Conservation (phyloP, 148 eudicot species). For the Linanthus parryae region DNA sequence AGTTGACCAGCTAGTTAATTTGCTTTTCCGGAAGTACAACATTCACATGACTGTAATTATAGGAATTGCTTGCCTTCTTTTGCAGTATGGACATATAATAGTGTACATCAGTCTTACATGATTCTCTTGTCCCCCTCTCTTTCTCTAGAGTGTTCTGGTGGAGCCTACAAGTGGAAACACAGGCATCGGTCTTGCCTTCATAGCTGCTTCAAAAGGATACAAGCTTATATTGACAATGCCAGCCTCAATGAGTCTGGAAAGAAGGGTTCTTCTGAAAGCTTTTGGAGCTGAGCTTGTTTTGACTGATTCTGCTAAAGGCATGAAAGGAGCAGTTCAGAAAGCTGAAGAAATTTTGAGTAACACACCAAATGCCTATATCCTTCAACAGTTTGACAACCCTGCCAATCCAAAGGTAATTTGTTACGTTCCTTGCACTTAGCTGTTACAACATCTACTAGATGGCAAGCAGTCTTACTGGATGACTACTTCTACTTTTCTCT, state of each 20-base stretch:
- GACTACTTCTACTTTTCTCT: too few species aligned
- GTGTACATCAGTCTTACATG: neutral
- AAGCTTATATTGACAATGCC: conserved; percentile 95
- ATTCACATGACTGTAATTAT: too few species aligned
- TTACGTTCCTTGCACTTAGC: too few species aligned
- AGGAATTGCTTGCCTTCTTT: neutral
- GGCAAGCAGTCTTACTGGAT: too few species aligned
- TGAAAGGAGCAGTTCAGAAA: conserved; percentile 92
- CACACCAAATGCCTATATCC: conserved; percentile 87
- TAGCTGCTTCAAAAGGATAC: conserved; percentile 97
- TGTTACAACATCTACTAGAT: too few species aligned
- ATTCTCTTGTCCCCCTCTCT: neutral
- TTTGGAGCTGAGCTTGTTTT: conserved; percentile 96
- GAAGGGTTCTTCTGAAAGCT: conserved; percentile 94
- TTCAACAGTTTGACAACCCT: conserved; percentile 96
- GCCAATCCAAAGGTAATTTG: conserved; percentile 89
- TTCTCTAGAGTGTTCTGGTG: conserved; percentile 71
- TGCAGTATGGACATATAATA: neutral
- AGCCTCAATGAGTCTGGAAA: conserved; percentile 94
- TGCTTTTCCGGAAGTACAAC: too few species aligned
- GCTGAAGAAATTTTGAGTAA: conserved; percentile 82
- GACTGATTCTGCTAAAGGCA: conserved; percentile 90
- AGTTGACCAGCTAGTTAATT: too few species aligned
- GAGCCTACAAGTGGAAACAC: conserved; percentile 99
- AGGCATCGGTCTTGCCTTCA: conserved; percentile 96